Conservation (phyloP, 2,329 filamentous ascomycete genomes). For the Dactylonectria estremocensis region DNA sequence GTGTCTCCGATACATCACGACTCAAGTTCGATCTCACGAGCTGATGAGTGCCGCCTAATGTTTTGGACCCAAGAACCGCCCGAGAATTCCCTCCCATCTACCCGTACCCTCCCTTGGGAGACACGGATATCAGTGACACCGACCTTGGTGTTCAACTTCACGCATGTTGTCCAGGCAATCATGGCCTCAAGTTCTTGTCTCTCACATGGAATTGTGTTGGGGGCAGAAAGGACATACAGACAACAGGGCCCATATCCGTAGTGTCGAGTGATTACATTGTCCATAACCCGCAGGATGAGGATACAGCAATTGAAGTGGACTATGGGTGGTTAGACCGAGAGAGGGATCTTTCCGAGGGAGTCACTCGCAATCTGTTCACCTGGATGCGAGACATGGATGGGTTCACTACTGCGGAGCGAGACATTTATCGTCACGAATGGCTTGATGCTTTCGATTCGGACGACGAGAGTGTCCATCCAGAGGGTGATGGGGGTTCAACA, state of each 20-base stretch:
- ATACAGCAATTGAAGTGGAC: slow-evolving; percentile 1
- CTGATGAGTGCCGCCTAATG: slow-evolving; percentile 25
- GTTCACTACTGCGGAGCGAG: slow-evolving; percentile 28
- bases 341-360: slow-evolving; percentile 25
- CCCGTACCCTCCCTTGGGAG: slow-evolving; percentile 15
- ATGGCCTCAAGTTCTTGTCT: slow-evolving; percentile 4
- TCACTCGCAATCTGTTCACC: slow-evolving; percentile 26
- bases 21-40: slow-evolving; percentile 10
- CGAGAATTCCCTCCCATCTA: slow-evolving; percentile 17
- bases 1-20: neutral
- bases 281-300: neutral
- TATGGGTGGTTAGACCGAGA: slow-evolving; percentile 28
- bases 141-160: slow-evolving; percentile 19
- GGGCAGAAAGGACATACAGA: slow-evolving; percentile 5
- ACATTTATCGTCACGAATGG: slow-evolving; percentile 31
- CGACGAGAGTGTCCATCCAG: slow-evolving; percentile 21
- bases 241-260: slow-evolving; percentile 7
- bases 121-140: slow-evolving; percentile 17
- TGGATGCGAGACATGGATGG: slow-evolving; percentile 32
- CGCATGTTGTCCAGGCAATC: slow-evolving; percentile 9
- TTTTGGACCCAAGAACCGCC: slow-evolving; percentile 16
- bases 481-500: slow-evolving; percentile 17
- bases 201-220: slow-evolving; percentile 11
- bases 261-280: neutral
- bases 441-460: slow-evolving; percentile 26